Conservation (phyloP, 2,329 filamentous ascomycete genomes). For the Lecanicillium sp. region DNA sequence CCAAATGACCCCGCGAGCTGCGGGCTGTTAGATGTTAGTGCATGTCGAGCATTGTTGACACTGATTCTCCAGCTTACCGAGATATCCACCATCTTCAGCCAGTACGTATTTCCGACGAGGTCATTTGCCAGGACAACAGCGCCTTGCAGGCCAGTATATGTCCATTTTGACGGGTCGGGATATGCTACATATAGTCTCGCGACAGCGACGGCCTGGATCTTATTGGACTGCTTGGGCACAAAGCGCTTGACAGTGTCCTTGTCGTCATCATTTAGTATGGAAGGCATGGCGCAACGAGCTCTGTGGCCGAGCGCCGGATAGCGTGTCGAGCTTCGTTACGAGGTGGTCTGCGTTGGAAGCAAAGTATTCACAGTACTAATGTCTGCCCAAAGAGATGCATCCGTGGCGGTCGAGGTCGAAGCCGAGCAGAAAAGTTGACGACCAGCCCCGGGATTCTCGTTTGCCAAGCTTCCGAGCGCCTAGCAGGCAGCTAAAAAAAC, state of each 20-base stretch:
- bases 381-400: too few relatives aligned
- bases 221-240: slow-evolving; percentile 90
- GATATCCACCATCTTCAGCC: slow-evolving; percentile 95
- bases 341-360: slow-evolving; percentile 9
- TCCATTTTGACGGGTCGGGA: slow-evolving; percentile 81
- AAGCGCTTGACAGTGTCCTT: slow-evolving; percentile 93
- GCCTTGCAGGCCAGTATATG: slow-evolving; percentile 86
- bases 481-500: too few relatives aligned
- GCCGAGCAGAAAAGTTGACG: too few relatives aligned
- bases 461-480: too few relatives aligned
- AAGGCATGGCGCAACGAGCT: slow-evolving; percentile 40
- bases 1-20: slow-evolving; percentile 82
- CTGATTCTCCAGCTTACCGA: slow-evolving; percentile 50
- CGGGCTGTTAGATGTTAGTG: slow-evolving; percentile 40
- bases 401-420: too few relatives aligned
- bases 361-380: too few relatives aligned
- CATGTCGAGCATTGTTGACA: slow-evolving; percentile 8
- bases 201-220: slow-evolving; percentile 93
- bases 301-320: slow-evolving; percentile 5
- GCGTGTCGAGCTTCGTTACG: neutral
- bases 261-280: slow-evolving; percentile 80
- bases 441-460: too few relatives aligned
- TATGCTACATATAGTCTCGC: slow-evolving; percentile 90
- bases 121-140: slow-evolving; percentile 89
- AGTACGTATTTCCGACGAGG: slow-evolving; percentile 89